phyloP scores from a whole-genome alignment of 257 asterid genomes.

The Catharanthus roseus region DNA sequence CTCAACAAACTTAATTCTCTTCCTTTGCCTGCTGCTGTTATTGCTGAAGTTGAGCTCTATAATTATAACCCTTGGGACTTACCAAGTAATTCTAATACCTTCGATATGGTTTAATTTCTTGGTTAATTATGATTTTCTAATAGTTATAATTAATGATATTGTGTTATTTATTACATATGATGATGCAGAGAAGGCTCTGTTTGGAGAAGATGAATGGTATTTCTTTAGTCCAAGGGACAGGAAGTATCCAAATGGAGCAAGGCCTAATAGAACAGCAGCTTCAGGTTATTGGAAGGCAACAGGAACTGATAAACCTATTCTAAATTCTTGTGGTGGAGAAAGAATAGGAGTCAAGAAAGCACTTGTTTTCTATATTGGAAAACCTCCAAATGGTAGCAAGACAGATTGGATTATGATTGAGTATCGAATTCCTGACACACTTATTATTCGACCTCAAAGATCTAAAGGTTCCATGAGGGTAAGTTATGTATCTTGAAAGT shows the following conservation, averaged over 20 bases:
- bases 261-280: slow-evolving; percentile 53
- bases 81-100: slow-evolving; percentile 36
- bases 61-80: slow-evolving; percentile 64
- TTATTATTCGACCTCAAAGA: slow-evolving; percentile 29
- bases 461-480: slow-evolving; percentile 64
- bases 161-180: not conserved
- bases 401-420: slow-evolving; percentile 65
- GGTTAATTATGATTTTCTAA: not conserved
- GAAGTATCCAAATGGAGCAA: slow-evolving; percentile 59
- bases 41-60: slow-evolving; percentile 53
- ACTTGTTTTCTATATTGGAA: slow-evolving; percentile 56
- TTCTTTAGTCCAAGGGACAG: slow-evolving; percentile 65
- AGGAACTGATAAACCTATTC: slow-evolving; percentile 46
- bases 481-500: slow-evolving; percentile 17
- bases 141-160: not conserved
- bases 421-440: slow-evolving; percentile 43
- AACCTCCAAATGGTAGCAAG: slow-evolving; percentile 44
- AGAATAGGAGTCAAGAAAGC: slow-evolving; percentile 53
- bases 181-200: slow-evolving; percentile 37
- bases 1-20: slow-evolving; percentile 42
- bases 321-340: slow-evolving; percentile 35
- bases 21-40: slow-evolving; percentile 41
- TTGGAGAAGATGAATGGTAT: slow-evolving; percentile 58
- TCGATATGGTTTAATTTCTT: too few species aligned
- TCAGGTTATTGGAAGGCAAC: slow-evolving; percentile 76